Percentiles rank a stretch among this genome's conserved stretches.
These are phyloP conservation scores for Lipomyces sp. DNA, from an alignment of 805 yeast species.

Conservation along the genomic window DNA sequence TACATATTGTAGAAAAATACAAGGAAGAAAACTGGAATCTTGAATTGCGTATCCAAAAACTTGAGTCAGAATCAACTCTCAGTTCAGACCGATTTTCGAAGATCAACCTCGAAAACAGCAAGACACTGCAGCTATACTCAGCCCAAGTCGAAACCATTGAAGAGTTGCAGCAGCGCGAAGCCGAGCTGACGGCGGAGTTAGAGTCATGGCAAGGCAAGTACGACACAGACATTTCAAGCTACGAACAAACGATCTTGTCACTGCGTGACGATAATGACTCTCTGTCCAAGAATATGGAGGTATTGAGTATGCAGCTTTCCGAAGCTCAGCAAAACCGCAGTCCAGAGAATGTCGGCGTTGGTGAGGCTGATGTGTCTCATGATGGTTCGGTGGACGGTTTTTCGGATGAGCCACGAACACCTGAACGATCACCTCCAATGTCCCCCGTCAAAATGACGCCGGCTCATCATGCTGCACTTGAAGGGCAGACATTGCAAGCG, in stretches of 20 bases:
- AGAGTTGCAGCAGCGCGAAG: slow-evolving; percentile 32
- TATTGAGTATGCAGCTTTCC: slow-evolving; percentile 29
- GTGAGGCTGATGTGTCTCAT: no score
- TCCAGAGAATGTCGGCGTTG: no score
- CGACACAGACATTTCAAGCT: slow-evolving; percentile 30
- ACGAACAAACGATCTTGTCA: slow-evolving; percentile 29
- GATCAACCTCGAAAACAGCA: slow-evolving; percentile 31
- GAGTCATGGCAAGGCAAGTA: slow-evolving; percentile 28
- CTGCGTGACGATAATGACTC: slow-evolving; percentile 31
- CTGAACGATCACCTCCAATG: slow-evolving; percentile 35
- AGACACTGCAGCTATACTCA: slow-evolving; percentile 25
- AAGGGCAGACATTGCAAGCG: slow-evolving; percentile 62
- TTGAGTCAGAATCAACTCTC: slow-evolving; percentile 29
- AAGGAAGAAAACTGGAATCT: slow-evolving; percentile 41
- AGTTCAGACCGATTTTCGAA: slow-evolving; percentile 31
- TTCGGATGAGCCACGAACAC: slow-evolving; percentile 30
- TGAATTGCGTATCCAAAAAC: slow-evolving; percentile 37
- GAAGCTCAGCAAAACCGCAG: no score
- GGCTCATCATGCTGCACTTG: slow-evolving; percentile 42
- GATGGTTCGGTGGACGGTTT: slow-evolving; percentile 17
- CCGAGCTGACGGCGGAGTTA: slow-evolving; percentile 33
- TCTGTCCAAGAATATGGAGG: slow-evolving; percentile 27
- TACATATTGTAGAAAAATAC: slow-evolving; percentile 33
- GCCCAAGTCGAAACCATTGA: slow-evolving; percentile 36
- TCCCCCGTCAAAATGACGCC: slow-evolving; percentile 39